Evolutionary conservation across 805 yeast species (phyloP), one percentile per base, ranked within the genome.

Genomic region (Teunomyces gatunensis): DNA sequence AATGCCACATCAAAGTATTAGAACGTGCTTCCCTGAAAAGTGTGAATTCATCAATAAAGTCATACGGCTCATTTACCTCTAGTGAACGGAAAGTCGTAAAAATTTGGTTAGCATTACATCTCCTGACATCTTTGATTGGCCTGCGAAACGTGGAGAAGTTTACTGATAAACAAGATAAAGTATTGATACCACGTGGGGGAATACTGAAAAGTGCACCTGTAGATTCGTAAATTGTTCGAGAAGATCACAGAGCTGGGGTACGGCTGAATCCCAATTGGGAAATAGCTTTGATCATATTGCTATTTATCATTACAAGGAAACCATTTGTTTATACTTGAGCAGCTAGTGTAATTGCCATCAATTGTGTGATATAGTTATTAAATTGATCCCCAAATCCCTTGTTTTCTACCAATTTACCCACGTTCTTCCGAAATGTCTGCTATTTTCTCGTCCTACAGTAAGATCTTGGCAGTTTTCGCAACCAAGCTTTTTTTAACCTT

Each of bases 391-490:
- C n/a, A 32, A 13, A 32, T 9, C n/a, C 37, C 21, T 18, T 5
- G 21, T 34, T 17, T 34, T 34, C 21, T 20, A 7, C 15, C 9
- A 37, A 37, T 37, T 21, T 20, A 37, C 40, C 40, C 40, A 37
- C 40, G 40, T 37, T 37, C 29, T 5, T 23, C 29, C 5, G 17
- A 37, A 37, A 37, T 20, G 40, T 13, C 40, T 37, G 20, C 40
- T 29, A 37, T 37, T 37, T 37, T 37, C 40, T 37, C 40, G 40
- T 37, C 40, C 18, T 37, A 20, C 25, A 6, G 3, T 9, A 17
- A 23, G 40, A 37, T 21, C 40, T 37, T 37, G 40, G 40, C 40
- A 37, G 29, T 37, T 37, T 37, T 37, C 40, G 40, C 40, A 37
- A 37, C 40, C 40, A 37, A 37, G 40, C 40, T 37, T 37, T 37